Base-by-base conservation (phyloP, 2,329 filamentous ascomycete genomes). In the Monosporascus sp. region DNA sequence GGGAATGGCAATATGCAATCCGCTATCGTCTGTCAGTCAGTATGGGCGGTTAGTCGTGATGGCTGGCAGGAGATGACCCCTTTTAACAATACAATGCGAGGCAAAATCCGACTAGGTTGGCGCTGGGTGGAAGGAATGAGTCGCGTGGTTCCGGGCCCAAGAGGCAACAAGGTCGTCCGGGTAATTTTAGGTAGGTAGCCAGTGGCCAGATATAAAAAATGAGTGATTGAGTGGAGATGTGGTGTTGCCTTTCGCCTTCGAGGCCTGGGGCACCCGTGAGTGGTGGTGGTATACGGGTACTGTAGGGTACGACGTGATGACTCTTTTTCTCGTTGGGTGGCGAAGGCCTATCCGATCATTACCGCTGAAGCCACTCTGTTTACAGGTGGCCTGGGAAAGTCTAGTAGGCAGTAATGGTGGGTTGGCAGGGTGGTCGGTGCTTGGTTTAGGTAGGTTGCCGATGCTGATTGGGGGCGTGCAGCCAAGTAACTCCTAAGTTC, bases 261-360 rank as follows among this genome's bases (percentile, higher is more conserved):
- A 46, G 17, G 42, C 22, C 20, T 46, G n/a, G 41, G 41, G 20
- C 22, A n/a, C 18, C 41, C 36, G 47, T 51, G 49, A 44, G 4
- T n/a, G n/a, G 38, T 46, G 6, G 17, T 25, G n/a, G 42, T 49
- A 38, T 54, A 34, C 48, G 25, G 46, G 47, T 47, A 34, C 31
- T 11, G 31, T 14, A 14, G 11, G 31, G 31, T 34, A 34, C 31
- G 31, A 14, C 59, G 57, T 55, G 65, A 69, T 69, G 65, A 68
- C 65, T 68, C 66, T 67, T 67, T 67, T 57, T 57, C 59, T 57
- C 57, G 57, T 61, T 63, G 63, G 62, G 66, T 69, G 66, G 66
- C 66, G 64, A 68, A 66, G 66, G 58, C 60, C 51, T 53, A 57
- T 63, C 60, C 62, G 62, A 62, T 59, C 56, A 62, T 61, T 59